phyloP scores from a whole-genome alignment of 768 basidiomycete genomes.

The Boletus sensibilis region DNA sequence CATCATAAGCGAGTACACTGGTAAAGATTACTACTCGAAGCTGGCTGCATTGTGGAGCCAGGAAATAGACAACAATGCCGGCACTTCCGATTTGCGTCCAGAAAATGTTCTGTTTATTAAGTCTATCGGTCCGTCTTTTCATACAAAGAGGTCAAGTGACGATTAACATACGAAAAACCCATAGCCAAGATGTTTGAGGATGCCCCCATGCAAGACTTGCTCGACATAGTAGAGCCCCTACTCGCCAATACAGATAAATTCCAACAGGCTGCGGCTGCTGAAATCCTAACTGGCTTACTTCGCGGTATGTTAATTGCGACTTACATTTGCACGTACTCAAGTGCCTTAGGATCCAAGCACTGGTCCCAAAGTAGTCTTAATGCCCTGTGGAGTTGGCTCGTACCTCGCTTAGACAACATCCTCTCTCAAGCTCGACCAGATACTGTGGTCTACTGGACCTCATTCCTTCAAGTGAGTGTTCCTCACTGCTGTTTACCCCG shows the following conservation, averaged over 20 bases:
- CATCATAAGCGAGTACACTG: constrained; percentile 48
- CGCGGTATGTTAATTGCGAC: constrained; percentile 49
- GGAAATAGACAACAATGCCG: constrained; percentile 63
- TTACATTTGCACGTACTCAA: constrained; percentile 6
- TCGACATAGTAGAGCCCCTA: constrained; percentile 58
- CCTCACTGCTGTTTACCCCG: not conserved
- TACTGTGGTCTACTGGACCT: constrained; percentile 75
- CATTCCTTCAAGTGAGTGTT: constrained; percentile 43
- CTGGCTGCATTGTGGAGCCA: constrained; percentile 73
- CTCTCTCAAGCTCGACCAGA: constrained; percentile 82
- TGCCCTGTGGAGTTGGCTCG: constrained; percentile 72
- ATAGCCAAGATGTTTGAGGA: constrained; percentile 68
- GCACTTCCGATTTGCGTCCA: constrained; percentile 54
- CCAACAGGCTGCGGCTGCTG: constrained; percentile 81
- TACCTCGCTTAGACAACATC: constrained; percentile 57
- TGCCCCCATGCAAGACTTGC: constrained; percentile 49
- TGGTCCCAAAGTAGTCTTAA: constrained; percentile 60
- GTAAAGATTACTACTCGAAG: constrained; percentile 57
- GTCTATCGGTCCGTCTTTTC: constrained; percentile 41
- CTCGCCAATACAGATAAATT: constrained; percentile 71
- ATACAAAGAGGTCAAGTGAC: constrained; percentile 39
- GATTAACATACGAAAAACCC: constrained; percentile 24
- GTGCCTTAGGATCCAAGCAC: constrained; percentile 69
- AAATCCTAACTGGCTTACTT: constrained; percentile 69
- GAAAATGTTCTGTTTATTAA: constrained; percentile 52